Conservation (phyloP, 495 filamentous ascomycete species). For the Penicillium taxi region DNA sequence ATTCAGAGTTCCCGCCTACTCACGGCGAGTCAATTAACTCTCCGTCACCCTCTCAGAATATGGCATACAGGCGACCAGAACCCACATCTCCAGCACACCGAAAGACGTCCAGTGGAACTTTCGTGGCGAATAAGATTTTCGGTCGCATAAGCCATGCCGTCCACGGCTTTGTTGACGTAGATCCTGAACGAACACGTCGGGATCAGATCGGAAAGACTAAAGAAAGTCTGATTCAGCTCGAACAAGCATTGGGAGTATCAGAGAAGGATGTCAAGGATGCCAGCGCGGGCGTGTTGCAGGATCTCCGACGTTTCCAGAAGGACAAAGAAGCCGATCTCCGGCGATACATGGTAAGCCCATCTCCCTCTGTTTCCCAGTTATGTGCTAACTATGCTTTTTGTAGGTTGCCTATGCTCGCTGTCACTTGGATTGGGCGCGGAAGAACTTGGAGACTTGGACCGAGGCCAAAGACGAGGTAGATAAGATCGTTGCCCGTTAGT, state of each 20-base stretch:
- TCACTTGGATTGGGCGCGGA: slow-evolving; percentile 97
- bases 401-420: slow-evolving; percentile 88
- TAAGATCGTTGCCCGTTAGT: slow-evolving; percentile 65
- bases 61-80: slow-evolving; percentile 24
- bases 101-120: slow-evolving; percentile 68
- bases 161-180: slow-evolving; percentile 90
- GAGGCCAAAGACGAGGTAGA: slow-evolving; percentile 88
- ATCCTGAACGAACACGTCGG: slow-evolving; percentile 83
- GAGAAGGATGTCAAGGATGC: slow-evolving; percentile 89
- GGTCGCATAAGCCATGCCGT: slow-evolving; percentile 89
- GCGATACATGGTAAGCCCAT: slow-evolving; percentile 77
- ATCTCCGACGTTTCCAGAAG: slow-evolving; percentile 83
- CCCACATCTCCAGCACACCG: slow-evolving; percentile 44
- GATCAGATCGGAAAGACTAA: slow-evolving; percentile 93
- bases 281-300: slow-evolving; percentile 73
- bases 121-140: slow-evolving; percentile 88
- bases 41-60: slow-evolving; percentile 48
- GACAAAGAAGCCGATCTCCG: slow-evolving; percentile 93
- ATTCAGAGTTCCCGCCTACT: slow-evolving; percentile 89
- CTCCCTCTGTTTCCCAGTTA: slow-evolving; percentile 2
- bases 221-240: slow-evolving; percentile 65
- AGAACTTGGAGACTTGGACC: slow-evolving; percentile 93
- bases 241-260: slow-evolving; percentile 79
- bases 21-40: slow-evolving; percentile 59
- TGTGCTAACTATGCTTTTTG: slow-evolving; percentile 5